A percentile compares a stretch with the other conserved stretches of the same genome.
phyloP scores from a whole-genome alignment of 192 early-diverging fungal species.

The Rhizoclosmatium globosum region DNA sequence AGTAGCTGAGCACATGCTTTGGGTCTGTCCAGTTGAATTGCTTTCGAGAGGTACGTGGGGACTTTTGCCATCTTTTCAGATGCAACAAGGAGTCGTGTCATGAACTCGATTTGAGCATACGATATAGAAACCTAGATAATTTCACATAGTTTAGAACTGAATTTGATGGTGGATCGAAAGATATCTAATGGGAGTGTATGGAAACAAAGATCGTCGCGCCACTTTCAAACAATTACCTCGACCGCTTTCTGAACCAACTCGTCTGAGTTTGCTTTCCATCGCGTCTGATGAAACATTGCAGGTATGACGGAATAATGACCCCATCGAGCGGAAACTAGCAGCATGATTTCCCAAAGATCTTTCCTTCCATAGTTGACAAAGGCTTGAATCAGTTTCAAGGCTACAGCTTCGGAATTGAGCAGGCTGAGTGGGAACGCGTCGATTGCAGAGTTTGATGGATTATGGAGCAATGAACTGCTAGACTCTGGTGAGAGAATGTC shows the following conservation, averaged over 20 bases:
- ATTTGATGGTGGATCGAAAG: too few species aligned
- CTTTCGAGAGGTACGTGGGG: background rate
- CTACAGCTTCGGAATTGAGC: background rate
- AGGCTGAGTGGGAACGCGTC: slow-evolving; percentile 24
- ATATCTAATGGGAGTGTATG: too few species aligned
- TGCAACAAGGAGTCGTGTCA: background rate
- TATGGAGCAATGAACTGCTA: background rate
- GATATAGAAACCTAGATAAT: slow-evolving; percentile 6
- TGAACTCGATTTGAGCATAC: background rate
- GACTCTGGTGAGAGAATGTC: background rate
- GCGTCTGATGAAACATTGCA: too few species aligned
- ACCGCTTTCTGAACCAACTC: slow-evolving; percentile 8
- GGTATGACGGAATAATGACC: slow-evolving; percentile 8
- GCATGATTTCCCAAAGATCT: slow-evolving; percentile 25
- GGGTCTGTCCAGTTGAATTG: background rate
- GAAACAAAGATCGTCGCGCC: background rate
- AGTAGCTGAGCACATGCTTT: background rate
- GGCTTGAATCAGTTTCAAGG: background rate
- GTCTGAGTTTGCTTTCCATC: too few species aligned
- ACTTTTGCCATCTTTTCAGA: background rate
- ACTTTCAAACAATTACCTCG: background rate
- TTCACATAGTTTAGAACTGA: too few species aligned
- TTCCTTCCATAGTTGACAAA: background rate
- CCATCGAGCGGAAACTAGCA: slow-evolving; percentile 14
- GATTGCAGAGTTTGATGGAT: background rate